Evolutionary conservation across 202 grass and related monocot species (phyloP), one percentile per base, ranked within the genome.

Genomic region (Setaria italica): DNA sequence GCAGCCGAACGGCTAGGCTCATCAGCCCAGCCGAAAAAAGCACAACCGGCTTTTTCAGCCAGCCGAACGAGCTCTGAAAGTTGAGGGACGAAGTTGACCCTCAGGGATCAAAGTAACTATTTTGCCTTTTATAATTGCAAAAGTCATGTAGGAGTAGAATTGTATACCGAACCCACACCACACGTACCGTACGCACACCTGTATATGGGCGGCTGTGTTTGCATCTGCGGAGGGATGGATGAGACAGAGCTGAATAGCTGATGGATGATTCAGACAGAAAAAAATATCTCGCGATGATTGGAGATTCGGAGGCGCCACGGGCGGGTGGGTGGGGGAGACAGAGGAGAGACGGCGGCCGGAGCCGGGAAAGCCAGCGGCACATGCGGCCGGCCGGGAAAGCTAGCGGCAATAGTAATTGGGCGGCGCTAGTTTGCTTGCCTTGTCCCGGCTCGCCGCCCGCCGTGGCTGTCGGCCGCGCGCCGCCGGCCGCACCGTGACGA

Each of bases 361-460:
- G 69, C 45, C 46, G 19, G 67, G 8, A 7, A 30, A 16, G 45
- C 43, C 68, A 30, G 45, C 69, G 5, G n/a, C 43, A 47, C 43
- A 74, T 74, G 72, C 49, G 49, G 20, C 51, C 33, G 60, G 29
- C 60, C 60, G 11, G 11, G 4, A 17, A 53, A 16, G 53, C 16
- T 25, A 17, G 58, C 3, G 8, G 15, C 25, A 25, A 19, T 58
- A 30, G 78, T 81, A 32, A 58, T 32, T 58, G 70, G 42, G 57
- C 57, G 80, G 63, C 59, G 59, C 25, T 62, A 13, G 11, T 5
- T 30, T 32, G 35, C 30, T 3, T 19, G 60, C 32, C 11, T 53
- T 64, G 70, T 74, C 81, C 70, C 81, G 70, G 43, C 57, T 51
- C 35, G 43, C 70, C 57, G 8, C 43, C 67, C 13, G 58, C 21